Base-by-base conservation (phyloP, 2,329 filamentous ascomycete species). In the Ploettnerulaceae sp. region DNA sequence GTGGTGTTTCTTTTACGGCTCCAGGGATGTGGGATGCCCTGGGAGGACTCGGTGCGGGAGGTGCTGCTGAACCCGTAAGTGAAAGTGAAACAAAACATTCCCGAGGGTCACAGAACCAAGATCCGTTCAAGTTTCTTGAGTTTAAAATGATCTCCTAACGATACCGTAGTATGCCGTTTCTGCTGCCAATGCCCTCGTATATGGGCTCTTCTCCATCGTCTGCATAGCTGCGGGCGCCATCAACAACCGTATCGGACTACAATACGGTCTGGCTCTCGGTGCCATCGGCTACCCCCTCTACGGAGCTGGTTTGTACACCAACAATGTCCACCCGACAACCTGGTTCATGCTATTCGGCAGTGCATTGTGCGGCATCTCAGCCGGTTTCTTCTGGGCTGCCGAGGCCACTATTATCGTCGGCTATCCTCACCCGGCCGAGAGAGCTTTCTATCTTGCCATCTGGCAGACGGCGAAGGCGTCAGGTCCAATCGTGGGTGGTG, bases 141-240 rank as follows among this genome's bases (percentile, higher is more conserved):
- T n/a, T n/a, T n/a, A n/a, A n/a, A n/a, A n/a, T n/a, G n/a, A n/a
- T n/a, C n/a, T n/a, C n/a, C 31, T 40, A 15, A 37, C 15, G 15
- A 14, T 5, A 2, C 7, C 22, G 28, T 14, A 49, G 1, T 58
- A 70, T 33, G 61, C 69, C 4, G 67, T 72, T 8, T 71, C 70
- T 24, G 66, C 69, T 0, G 70, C 70, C 14, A 74, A 73, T 45
- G 70, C 71, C 0, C 55, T 72, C 1, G 63, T 73, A 1, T 73
- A 71, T 48, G 69, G 64, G 1, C 65, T 72, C 32, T 69, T 73
- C 63, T 65, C 68, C 12, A 43, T 72, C 4, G 67, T 66, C 2
- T 74, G 70, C 51, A 67, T 71, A 21, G 62, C 63, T 0, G 67
- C 65, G 0, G 65, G 66, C 2, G 67, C 59, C 33, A 53, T 68